These are phyloP conservation scores for Penicillium sp. DNA, from an alignment of 2,329 filamentous ascomycete species.

Conservation along the genomic window DNA sequence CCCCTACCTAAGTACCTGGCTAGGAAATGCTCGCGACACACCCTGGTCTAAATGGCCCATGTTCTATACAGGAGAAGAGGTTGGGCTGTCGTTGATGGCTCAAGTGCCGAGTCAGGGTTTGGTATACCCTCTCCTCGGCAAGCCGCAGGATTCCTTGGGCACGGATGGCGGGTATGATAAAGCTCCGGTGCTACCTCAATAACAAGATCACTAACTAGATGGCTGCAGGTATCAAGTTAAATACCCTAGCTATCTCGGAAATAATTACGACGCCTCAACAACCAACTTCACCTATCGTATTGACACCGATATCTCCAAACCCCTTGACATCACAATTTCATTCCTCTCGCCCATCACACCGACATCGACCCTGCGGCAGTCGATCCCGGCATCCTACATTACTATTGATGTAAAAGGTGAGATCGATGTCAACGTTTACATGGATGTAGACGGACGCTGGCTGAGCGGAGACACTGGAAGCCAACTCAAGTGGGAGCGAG, in stretches of 20 bases:
- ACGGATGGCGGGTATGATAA: slow-evolving; percentile 37
- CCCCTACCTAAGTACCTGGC: slow-evolving; percentile 74
- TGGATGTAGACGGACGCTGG: slow-evolving; percentile 73
- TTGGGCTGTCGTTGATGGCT: slow-evolving; percentile 62
- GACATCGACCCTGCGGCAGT: slow-evolving; percentile 72
- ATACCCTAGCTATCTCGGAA: slow-evolving; percentile 56
- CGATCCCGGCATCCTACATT: slow-evolving; percentile 76
- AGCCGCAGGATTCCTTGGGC: slow-evolving; percentile 59
- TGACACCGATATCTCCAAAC: slow-evolving; percentile 40
- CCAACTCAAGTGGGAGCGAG: slow-evolving; percentile 65
- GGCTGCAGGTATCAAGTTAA: slow-evolving; percentile 52
- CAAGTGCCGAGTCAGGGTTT: slow-evolving; percentile 56
- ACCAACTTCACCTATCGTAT: slow-evolving; percentile 65
- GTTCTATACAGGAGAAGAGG: slow-evolving; percentile 69
- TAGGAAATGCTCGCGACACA: slow-evolving; percentile 63
- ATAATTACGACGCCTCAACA: slow-evolving; percentile 64
- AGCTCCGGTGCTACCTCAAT: background rate
- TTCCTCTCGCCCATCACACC: slow-evolving; percentile 75
- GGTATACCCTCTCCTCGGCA: slow-evolving; percentile 61
- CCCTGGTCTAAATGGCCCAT: slow-evolving; percentile 86
- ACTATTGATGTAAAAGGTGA: slow-evolving; percentile 65
- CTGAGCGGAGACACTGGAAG: slow-evolving; percentile 69
- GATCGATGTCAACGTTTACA: slow-evolving; percentile 59
- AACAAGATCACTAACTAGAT: slow-evolving; percentile 7
- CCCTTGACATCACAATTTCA: slow-evolving; percentile 56